phyloP scores from a whole-genome alignment of 2,329 filamentous ascomycete species.

The Ophiostoma pallidulum region DNA sequence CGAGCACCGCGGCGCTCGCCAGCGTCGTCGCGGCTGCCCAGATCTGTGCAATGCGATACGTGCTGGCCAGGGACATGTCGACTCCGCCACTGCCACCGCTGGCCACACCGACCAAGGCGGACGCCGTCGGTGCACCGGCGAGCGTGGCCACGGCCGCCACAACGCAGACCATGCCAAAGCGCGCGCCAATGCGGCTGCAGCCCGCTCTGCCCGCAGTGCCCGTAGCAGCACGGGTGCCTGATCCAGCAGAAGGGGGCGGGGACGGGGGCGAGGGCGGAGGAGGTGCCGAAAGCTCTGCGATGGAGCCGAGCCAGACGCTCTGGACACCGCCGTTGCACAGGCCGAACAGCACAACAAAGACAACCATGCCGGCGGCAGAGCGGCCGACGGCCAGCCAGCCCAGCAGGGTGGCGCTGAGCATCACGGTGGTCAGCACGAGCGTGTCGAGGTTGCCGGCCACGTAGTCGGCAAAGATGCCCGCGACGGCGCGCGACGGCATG shows the following conservation, averaged over 20 bases:
- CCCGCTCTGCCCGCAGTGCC: too few relatives aligned
- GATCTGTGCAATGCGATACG: constrained; percentile 15
- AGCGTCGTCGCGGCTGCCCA: constrained; percentile 17
- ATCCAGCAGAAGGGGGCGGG: constrained; percentile 2
- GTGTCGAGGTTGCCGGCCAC: constrained; percentile 45
- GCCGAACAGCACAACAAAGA: constrained; percentile 36
- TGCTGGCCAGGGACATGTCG: constrained; percentile 3
- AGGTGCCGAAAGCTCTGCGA: constrained; percentile 30
- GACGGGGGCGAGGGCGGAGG: constrained; percentile 18
- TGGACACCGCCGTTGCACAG: constrained; percentile 33
- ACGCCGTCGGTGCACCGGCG: constrained; percentile 29
- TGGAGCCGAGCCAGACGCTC: constrained; percentile 25
- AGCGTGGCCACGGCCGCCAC: constrained; percentile 32
- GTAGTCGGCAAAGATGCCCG: constrained; percentile 43
- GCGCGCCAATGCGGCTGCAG: constrained; percentile 28
- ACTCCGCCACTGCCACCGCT: too few relatives aligned
- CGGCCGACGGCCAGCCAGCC: constrained; percentile 44
- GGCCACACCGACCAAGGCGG: constrained; percentile 12
- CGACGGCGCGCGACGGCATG: constrained; percentile 43
- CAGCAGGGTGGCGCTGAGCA: constrained; percentile 28
- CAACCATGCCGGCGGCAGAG: constrained; percentile 29
- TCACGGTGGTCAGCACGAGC: constrained; percentile 32
- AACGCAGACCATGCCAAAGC: constrained; percentile 35
- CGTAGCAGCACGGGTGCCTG: too few relatives aligned
- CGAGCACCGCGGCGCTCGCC: constrained; percentile 8